phyloP scores from a whole-genome alignment of 345 rosid species.

The Corymbia maculata region DNA sequence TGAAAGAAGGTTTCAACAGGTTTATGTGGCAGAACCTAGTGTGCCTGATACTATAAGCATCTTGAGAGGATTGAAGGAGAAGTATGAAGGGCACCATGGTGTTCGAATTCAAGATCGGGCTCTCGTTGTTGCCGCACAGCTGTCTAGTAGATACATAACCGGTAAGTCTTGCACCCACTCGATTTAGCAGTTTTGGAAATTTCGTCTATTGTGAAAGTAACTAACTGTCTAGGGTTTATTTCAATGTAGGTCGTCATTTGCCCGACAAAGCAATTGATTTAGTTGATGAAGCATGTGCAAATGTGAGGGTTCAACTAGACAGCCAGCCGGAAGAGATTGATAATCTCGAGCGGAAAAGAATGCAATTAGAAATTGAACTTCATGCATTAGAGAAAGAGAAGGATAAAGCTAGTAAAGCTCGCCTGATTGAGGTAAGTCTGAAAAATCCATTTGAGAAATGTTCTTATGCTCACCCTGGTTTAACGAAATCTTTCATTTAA shows the following conservation, averaged over 20 bases:
- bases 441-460: neutral
- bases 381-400: constrained; percentile 93
- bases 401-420: constrained; percentile 89
- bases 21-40: constrained; percentile 89
- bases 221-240: neutral
- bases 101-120: constrained; percentile 83
- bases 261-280: constrained; percentile 93
- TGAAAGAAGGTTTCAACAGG: constrained; percentile 89
- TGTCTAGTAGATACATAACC: constrained; percentile 84
- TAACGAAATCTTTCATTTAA: neutral
- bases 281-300: constrained; percentile 93
- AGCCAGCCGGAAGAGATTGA: constrained; percentile 98
- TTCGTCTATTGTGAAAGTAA: neutral
- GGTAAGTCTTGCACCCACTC: constrained; percentile 24
- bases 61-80: constrained; percentile 89
- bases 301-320: constrained; percentile 92
- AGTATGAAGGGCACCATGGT: constrained; percentile 93
- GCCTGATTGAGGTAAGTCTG: constrained; percentile 60
- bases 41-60: constrained; percentile 76
- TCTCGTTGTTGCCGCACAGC: constrained; percentile 74
- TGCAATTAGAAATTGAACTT: constrained; percentile 80
- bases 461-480: neutral
- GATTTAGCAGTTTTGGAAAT: no score
- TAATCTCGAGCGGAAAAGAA: constrained; percentile 73
- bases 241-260: constrained; percentile 61